These are phyloP conservation scores for Gillenia trifoliata DNA, from an alignment of 306 rosid genomes.

Conservation along the genomic window DNA sequence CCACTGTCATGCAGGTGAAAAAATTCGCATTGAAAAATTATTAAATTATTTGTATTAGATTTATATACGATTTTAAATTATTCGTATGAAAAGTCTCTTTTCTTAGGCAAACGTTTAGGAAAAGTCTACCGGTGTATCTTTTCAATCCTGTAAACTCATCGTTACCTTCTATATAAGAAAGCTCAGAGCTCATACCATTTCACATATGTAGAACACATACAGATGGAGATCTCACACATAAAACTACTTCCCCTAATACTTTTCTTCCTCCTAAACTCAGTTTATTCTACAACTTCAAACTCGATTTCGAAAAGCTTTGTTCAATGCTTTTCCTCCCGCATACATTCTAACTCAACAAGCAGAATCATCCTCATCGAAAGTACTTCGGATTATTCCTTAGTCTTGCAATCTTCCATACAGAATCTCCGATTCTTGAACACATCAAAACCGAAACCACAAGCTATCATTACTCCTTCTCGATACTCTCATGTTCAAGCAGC, in stretches of 20 bases:
- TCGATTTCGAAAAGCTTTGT: neutral
- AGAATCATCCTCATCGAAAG: conserved; percentile 9
- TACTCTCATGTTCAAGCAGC: conserved; percentile 28
- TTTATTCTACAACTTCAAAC: neutral
- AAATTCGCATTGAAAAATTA: no score
- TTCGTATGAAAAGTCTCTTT: neutral
- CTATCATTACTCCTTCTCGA: conserved; percentile 37
- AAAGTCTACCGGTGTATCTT: neutral
- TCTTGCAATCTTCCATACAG: conserved; percentile 29
- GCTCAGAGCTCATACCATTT: neutral
- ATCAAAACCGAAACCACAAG: conserved; percentile 38
- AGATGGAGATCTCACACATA: neutral
- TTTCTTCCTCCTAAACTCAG: neutral
- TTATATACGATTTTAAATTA: no score
- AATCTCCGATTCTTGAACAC: conserved; percentile 33
- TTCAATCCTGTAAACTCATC: neutral
- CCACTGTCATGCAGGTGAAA: no score
- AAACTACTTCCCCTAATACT: neutral
- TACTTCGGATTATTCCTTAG: conserved; percentile 17
- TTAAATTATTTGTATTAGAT: no score
- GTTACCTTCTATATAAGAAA: neutral
- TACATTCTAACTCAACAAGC: neutral
- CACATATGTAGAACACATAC: neutral
- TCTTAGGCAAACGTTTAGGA: neutral
- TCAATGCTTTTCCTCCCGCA: neutral